phyloP scores from a whole-genome alignment of 306 rosid species.

The Quercus robur region DNA sequence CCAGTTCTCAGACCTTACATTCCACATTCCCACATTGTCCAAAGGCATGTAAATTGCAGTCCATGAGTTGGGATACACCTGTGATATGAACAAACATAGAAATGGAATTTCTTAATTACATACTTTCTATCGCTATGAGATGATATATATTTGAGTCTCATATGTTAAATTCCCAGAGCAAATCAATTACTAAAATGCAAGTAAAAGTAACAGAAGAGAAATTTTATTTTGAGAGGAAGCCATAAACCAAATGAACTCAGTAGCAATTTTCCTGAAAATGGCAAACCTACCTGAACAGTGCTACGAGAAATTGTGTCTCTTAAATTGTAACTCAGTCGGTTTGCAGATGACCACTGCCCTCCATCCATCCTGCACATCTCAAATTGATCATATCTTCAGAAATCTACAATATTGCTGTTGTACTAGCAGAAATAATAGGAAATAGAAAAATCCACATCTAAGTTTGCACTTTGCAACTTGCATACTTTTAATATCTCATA shows the following conservation, averaged over 20 bases:
- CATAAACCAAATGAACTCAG: too few species aligned
- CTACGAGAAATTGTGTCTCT: constrained; percentile 73
- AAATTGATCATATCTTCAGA: constrained; percentile 1
- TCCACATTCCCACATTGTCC: constrained; percentile 97
- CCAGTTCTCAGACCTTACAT: constrained; percentile 82
- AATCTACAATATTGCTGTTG: not conserved
- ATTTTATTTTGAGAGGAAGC: too few species aligned
- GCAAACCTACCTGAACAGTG: constrained; percentile 67
- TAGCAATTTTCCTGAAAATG: not conserved
- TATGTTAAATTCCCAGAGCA: not conserved
- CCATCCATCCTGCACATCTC: constrained; percentile 68
- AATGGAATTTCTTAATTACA: not conserved
- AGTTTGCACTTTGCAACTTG: not conserved
- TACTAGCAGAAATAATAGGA: not conserved
- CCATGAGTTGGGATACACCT: constrained; percentile 90
- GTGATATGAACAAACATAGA: not conserved
- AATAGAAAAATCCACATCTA: not conserved
- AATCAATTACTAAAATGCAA: not conserved
- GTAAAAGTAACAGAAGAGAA: not conserved
- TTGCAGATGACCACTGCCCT: constrained; percentile 70
- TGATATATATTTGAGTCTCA: not conserved
- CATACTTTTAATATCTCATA: not conserved
- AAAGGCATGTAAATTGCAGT: constrained; percentile 79
- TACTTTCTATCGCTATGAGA: not conserved
- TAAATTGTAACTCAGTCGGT: constrained; percentile 62